Conservation (phyloP, 257 asterid genomes). For the Fraxinus anomala region DNA sequence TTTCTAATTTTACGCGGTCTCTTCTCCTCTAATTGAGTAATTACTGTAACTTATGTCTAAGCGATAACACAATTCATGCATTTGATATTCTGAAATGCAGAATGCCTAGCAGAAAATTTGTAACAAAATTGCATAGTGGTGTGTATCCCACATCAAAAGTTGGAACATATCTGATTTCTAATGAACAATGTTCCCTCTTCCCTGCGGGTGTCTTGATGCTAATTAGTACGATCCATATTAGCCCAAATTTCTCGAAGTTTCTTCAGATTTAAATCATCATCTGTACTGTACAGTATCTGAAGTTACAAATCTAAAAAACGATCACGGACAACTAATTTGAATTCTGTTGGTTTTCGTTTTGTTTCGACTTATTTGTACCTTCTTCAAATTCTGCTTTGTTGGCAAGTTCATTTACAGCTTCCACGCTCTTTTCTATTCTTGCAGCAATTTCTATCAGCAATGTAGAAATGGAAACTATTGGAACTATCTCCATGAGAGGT, state of each 20-base stretch:
- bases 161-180: conserved; percentile 6
- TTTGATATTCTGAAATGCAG: background rate
- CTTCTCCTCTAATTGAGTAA: background rate
- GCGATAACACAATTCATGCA: background rate
- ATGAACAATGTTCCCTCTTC: background rate
- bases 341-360: conserved; percentile 23
- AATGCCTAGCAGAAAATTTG: background rate
- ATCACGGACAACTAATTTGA: background rate
- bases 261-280: conserved; percentile 15
- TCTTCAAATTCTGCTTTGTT: conserved; percentile 54
- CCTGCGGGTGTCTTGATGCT: background rate
- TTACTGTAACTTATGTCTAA: background rate
- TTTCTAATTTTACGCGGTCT: too few relatives aligned
- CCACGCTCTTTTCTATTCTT: conserved; percentile 52
- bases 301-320: conserved; percentile 4
- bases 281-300: conserved; percentile 29
- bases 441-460: conserved; percentile 65
- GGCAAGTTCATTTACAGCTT: conserved; percentile 51
- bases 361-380: conserved; percentile 36
- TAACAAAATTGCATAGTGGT: background rate
- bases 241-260: background rate
- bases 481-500: conserved; percentile 53
- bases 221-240: background rate
- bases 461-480: conserved; percentile 56
- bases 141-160: conserved; percentile 19